These are phyloP conservation scores for Castanopsis chinensis DNA, from an alignment of 306 rosid species.

Conservation along the genomic window DNA sequence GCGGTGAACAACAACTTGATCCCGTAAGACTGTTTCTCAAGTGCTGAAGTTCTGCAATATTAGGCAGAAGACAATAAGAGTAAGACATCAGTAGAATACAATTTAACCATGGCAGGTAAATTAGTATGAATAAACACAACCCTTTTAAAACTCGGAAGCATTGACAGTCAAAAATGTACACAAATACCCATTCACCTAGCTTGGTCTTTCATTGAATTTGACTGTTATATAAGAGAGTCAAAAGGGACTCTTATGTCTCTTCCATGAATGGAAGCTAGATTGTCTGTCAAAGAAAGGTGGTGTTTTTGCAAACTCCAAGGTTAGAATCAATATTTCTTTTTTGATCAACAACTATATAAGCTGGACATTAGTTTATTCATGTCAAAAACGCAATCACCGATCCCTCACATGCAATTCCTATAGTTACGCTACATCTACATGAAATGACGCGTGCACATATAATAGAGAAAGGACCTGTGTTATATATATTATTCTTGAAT, in stretches of 20 bases:
- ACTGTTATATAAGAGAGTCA: background rate
- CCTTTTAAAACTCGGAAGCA: background rate
- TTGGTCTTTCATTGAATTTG: background rate
- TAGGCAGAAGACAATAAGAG: constrained; percentile 2
- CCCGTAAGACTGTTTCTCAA: too few species aligned
- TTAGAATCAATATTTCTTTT: background rate
- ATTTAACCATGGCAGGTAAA: background rate
- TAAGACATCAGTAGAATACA: constrained; percentile 1
- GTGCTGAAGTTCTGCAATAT: too few species aligned
- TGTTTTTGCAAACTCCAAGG: background rate
- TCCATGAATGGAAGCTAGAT: background rate
- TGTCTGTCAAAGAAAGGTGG: background rate
- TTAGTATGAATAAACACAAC: background rate
- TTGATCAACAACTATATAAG: background rate
- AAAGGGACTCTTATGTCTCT: background rate
- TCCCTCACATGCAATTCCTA: constrained; percentile 17
- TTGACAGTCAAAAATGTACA: background rate
- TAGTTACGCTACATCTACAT: background rate
- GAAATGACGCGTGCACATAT: constrained; percentile 33
- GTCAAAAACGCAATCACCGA: background rate
- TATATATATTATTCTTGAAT: background rate
- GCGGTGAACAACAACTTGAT: too few species aligned
- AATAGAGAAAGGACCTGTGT: background rate
- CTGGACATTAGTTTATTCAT: background rate
- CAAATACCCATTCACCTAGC: background rate